Base-by-base conservation (phyloP, 1,139 yeast genomes). In the Kodamaea alishanica region DNA sequence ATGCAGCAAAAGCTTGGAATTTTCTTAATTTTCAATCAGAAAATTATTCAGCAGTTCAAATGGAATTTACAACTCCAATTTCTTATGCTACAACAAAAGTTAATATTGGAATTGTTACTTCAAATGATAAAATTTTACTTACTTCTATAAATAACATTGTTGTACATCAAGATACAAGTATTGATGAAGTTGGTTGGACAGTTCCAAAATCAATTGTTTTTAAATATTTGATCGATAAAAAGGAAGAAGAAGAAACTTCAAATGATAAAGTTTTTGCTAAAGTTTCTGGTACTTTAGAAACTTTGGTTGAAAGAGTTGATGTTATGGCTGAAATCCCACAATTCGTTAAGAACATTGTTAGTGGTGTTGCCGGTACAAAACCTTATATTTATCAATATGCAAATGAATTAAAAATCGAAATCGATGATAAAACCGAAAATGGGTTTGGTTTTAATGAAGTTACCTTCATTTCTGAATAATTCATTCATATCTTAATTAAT, bases 281-380 rank as follows among this genome's bases (percentile, higher is more conserved):
- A 10, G 75, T 82, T 27, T 58, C 56, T 30, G 90, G 89, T 41
- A 66, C 70, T 10, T 72, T 90, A 50, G 61, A 60, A 20, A 64
- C 73, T 37, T 65, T 86, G 51, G 81, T 87, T 39, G 97, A 88
- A 67, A 80, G 97, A 57, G 90, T 92, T 41, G 98, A 92, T 64
- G 97, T 92, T 45, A 89, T 92, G 97, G 89, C 92, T 32, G 98
- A 92, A 67, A 84, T 92, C 45, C 98, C 98, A 32, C 83, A 79
- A 50, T 89, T 92, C 65, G 95, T 92, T 49, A 92, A 92, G 65
- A 85, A 83, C 54, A 86, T 92, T 45, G 97, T 88, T 32, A 81
- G 90, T 48, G 96, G 96, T 44, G 94, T 90, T 42, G 92, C 95
- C 9, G 98, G 97, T 39, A 84, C 97, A 32, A 86, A 83, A 60